A percentile compares a stretch with the other conserved stretches of the same genome.
These are phyloP conservation scores for Funneliformis mosseae DNA, from an alignment of 192 early-diverging fungal genomes.

Conservation along the genomic window DNA sequence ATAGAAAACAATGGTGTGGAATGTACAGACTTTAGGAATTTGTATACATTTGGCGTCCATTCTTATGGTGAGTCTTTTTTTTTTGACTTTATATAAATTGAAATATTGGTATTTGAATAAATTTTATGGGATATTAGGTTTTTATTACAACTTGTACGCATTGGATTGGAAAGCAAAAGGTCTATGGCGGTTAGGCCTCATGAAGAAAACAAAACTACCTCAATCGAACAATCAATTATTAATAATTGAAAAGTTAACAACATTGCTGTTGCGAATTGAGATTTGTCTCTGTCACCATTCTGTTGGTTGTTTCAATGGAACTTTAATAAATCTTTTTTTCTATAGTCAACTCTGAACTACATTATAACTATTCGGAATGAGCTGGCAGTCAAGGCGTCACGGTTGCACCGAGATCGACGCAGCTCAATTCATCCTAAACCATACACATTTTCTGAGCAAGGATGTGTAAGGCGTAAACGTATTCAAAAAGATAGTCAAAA, in stretches of 20 bases:
- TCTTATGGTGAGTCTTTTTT: conserved; percentile 14
- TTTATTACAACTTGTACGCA: conserved; percentile 24
- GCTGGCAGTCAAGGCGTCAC: neutral
- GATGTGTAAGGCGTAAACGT: neutral
- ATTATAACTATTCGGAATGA: neutral
- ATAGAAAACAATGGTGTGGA: conserved; percentile 7
- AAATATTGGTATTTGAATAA: neutral
- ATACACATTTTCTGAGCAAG: neutral
- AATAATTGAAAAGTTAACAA: conserved; percentile 15
- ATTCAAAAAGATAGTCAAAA: conserved; percentile 1
- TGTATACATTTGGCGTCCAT: conserved; percentile 24
- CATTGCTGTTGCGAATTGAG: conserved; percentile 12
- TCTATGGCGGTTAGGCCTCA: neutral
- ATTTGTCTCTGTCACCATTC: too few species aligned
- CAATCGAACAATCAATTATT: conserved; percentile 2
- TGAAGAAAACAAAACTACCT: conserved; percentile 4
- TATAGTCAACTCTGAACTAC: neutral
- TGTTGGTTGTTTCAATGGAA: too few species aligned
- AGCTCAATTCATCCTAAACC: neutral
- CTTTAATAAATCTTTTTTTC: neutral
- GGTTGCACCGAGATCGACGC: neutral
- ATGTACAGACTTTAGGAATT: conserved; percentile 19
- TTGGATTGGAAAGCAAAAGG: conserved; percentile 27
- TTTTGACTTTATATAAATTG: neutral
- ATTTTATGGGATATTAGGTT: conserved; percentile 3